Conservation (phyloP, 352 stramenopile species). For the Heterotrichella gracilis region DNA sequence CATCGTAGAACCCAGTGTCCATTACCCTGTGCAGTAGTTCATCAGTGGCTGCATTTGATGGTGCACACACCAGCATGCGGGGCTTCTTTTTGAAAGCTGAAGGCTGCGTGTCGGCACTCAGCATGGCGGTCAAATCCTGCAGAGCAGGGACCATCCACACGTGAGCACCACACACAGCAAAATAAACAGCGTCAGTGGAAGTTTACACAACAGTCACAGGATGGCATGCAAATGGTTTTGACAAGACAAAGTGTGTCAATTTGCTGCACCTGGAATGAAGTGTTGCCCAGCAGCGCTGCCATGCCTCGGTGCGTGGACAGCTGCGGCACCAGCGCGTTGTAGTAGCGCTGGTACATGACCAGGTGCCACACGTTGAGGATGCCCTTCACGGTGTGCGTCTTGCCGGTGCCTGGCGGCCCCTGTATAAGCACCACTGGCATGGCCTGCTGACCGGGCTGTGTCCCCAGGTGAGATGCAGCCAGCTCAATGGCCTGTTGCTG, state of each 20-base stretch:
- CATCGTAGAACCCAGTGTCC: conserved; percentile 61
- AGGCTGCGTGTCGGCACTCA: no score
- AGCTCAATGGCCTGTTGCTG: neutral
- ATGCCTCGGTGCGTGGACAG: neutral
- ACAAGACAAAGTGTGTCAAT: no score
- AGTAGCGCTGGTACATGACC: conserved; percentile 32
- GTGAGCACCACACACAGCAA: no score
- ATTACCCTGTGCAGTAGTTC: conserved; percentile 83
- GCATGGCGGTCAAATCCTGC: no score
- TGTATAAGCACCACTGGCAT: conserved; percentile 27
- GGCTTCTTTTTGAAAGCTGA: conserved; percentile 26
- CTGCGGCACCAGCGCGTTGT: conserved; percentile 19
- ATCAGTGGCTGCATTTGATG: conserved; percentile 68
- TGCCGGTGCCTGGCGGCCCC: conserved; percentile 28
- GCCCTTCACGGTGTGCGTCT: conserved; percentile 31
- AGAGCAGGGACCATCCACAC: no score
- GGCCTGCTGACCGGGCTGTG: neutral
- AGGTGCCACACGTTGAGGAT: conserved; percentile 33
- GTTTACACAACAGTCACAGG: no score
- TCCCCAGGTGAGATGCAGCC: neutral
- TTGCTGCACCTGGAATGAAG: neutral
- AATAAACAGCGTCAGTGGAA: no score
- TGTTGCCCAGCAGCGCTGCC: neutral
- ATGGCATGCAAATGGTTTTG: no score
- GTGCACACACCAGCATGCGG: conserved; percentile 33